phyloP scores from a whole-genome alignment of 1,139 yeast species.

The Sugiyamaella pinicola region DNA sequence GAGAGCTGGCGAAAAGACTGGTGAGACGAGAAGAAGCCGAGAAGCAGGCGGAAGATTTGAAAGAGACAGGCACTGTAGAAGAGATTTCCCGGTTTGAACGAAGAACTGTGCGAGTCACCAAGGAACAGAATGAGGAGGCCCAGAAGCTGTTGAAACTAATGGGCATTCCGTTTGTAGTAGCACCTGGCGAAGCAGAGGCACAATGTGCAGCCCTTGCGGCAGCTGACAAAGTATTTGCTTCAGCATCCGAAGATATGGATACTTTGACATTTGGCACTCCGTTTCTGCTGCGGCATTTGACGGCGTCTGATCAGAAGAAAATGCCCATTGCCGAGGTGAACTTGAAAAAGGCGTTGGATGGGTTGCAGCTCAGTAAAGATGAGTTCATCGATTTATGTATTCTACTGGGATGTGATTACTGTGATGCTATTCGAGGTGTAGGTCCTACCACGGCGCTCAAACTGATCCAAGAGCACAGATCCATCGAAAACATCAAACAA shows the following conservation, averaged over 20 bases:
- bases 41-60: constrained; percentile 67
- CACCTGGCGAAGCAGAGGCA: constrained; percentile 99
- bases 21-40: constrained; percentile 82
- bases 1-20: constrained; percentile 85
- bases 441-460: constrained; percentile 95
- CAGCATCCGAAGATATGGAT: constrained; percentile 99
- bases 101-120: constrained; percentile 83
- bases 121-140: constrained; percentile 93
- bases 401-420: constrained; percentile 92
- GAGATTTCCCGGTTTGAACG: constrained; percentile 78
- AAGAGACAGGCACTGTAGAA: constrained; percentile 78
- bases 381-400: constrained; percentile 92
- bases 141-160: constrained; percentile 72
- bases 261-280: constrained; percentile 92
- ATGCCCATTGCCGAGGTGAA: constrained; percentile 88
- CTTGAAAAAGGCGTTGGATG: constrained; percentile 68
- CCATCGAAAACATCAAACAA: constrained; percentile 75
- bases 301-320: constrained; percentile 91
- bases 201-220: constrained; percentile 94
- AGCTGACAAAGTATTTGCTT: constrained; percentile 84
- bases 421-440: constrained; percentile 91
- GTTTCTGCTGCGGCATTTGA: constrained; percentile 77
- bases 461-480: constrained; percentile 80
- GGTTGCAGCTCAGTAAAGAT: constrained; percentile 67
- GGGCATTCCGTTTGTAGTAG: constrained; percentile 94